Base-by-base conservation (phyloP, 2,329 filamentous ascomycete genomes). In the Uncinocarpus reesii region DNA sequence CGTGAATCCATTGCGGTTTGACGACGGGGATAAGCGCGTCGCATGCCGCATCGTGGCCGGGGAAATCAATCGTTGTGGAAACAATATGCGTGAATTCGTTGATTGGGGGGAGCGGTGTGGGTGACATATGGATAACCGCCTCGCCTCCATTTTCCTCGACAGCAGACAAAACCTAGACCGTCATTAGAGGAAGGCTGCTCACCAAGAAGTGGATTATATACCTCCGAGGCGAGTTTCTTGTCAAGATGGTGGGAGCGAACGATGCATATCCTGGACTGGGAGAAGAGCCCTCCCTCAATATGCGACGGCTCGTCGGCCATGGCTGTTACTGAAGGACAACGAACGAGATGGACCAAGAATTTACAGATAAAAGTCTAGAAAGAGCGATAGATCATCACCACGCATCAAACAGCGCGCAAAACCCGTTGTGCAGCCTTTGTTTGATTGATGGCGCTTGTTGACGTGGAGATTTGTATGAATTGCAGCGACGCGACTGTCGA, bases 41-140 rank as follows among this genome's bases (percentile, higher is more conserved):
- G 54, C 83, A 75, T 1, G 86, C 81, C 53, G 79, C 75, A 52
- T 78, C 73, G 63, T 92, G 96, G 58, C 90, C 80, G n/a, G 86
- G 81, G 58, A 98, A 98, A 63, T 98, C 88, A 65, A 87, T 84
- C 1, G 84, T 90, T 50, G 81, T 79, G 49, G 89, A 77, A 54
- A 86, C 71, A 52, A 86, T 77, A 62, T 85, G 81, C 5, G 76
- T 81, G 52, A 80, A 70, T 46, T 73, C 64, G 36, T 65, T 59
- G 10, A 76, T 61, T 2, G 65, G 56, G 13, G 63, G 62, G 31
- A 65, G 62, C 11, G 62, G 55, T 11, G 62, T 60, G 7, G 63
- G 64, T 2, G 64, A 60, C 34, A 68, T 53, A 53, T 68, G 65
- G 26, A 70, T 62, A 29, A 71, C 56, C 11, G 72, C 66, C 41